Conservation (phyloP, 352 stramenopile species). For the Pythium apleroticum region DNA sequence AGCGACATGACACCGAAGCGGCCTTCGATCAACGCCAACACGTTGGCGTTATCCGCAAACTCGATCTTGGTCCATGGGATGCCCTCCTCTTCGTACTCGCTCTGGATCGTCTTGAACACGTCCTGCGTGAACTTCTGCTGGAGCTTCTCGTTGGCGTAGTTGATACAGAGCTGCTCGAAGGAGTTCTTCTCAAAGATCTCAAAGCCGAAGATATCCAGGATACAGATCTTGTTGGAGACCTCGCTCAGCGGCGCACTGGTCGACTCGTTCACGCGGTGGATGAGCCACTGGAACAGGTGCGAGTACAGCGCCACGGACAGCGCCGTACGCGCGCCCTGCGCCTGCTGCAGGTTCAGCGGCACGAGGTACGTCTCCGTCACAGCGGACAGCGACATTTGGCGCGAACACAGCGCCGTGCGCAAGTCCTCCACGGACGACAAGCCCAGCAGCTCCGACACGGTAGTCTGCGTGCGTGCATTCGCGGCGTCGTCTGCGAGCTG, state of each 20-base stretch:
- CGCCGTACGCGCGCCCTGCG: slow-evolving; percentile 73
- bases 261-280: slow-evolving; percentile 84
- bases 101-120: slow-evolving; percentile 95
- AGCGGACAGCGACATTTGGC: slow-evolving; percentile 76
- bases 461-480: slow-evolving; percentile 46
- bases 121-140: slow-evolving; percentile 94
- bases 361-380: slow-evolving; percentile 83
- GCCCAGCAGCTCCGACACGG: slow-evolving; percentile 66
- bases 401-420: slow-evolving; percentile 67
- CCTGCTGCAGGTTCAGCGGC: slow-evolving; percentile 82
- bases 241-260: slow-evolving; percentile 54
- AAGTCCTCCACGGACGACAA: slow-evolving; percentile 61
- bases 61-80: slow-evolving; percentile 91
- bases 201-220: slow-evolving; percentile 98
- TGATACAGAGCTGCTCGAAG: slow-evolving; percentile 97
- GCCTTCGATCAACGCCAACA: slow-evolving; percentile 89
- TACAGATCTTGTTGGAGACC: slow-evolving; percentile 80
- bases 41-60: slow-evolving; percentile 91
- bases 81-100: slow-evolving; percentile 95
- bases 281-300: slow-evolving; percentile 96
- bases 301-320: slow-evolving; percentile 91
- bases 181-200: slow-evolving; percentile 97
- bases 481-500: slow-evolving; percentile 49
- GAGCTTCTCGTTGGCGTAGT: slow-evolving; percentile 96
- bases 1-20: slow-evolving; percentile 89